Base-by-base conservation (phyloP, 208 protist species). In the Angomonas ambiguus region DNA sequence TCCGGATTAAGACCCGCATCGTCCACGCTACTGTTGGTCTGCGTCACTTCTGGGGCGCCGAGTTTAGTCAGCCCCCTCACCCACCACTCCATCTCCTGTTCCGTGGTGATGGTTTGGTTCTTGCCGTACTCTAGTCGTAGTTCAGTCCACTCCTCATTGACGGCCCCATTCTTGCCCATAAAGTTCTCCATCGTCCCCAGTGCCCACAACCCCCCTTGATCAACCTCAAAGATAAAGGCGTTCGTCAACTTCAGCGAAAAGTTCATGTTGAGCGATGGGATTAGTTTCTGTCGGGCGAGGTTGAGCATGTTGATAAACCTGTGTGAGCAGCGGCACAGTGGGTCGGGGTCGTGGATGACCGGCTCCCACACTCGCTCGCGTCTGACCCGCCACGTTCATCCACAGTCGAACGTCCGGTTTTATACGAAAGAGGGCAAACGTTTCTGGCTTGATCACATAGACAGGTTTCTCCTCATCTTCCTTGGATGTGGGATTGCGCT, bases 61-160 rank as follows among this genome's bases (percentile, higher is more conserved):
- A 95, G 79, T 66, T 87, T 85, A 6, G 80, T 92, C 49, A 95
- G 72, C 11, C 88, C 88, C 0, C 83, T 80, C 71, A 92, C 80
- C 86, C 88, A 95, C 88, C 88, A 95, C 82, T 95, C 85, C 85
- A 95, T 87, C 72, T 95, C 88, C 65, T 92, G 85, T 75, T 92
- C 88, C 8, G 83, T 92, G 60, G 57, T 74, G 62, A 95, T 91
- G n/a, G 73, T 68, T 70, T 91, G 83, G 11, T 77, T 73, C 57
- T 92, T 92, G 41, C 88, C 88, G 69, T 86, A 95, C 69, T 95
- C 82, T 20, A 95, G 68, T 10, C 85, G 78, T 60, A 92, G 60
- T 78, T 95, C 88, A 58, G 74, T 80, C 86, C 88, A 95, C 73
- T 91, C 73, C 64, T 95, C 85, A 38, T 71, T 74, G 55, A 82